phyloP scores from a whole-genome alignment of 169 alveolate genomes.

The Toxoplasma gondii region DNA sequence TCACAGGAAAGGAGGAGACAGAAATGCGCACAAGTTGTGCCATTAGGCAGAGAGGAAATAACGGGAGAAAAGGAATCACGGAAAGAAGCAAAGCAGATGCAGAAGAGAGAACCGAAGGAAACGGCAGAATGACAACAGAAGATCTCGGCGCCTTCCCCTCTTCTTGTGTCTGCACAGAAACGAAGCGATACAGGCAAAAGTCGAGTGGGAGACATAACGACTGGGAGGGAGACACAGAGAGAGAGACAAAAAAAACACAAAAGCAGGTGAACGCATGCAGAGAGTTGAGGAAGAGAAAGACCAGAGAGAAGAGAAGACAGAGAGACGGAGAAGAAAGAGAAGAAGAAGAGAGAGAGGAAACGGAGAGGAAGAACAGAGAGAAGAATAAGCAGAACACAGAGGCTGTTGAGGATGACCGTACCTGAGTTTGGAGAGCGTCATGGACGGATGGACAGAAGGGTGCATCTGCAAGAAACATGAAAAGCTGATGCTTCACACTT shows the following conservation, averaged over 20 bases:
- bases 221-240: no score
- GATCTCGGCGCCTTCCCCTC: no score
- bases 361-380: no score
- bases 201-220: no score
- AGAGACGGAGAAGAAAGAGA: no score
- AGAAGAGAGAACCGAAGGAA: not conserved
- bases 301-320: not conserved
- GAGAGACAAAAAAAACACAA: not conserved
- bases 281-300: not conserved
- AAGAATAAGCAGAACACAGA: no score
- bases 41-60: no score
- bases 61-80: no score
- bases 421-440: slow-evolving; percentile 64
- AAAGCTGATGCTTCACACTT: not conserved
- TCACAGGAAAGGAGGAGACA: not conserved
- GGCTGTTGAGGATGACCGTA: not conserved
- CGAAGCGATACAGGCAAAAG: not conserved
- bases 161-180: no score
- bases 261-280: not conserved
- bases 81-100: not conserved
- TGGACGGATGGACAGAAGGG: slow-evolving; percentile 38
- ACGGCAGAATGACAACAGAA: no score
- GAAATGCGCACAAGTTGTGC: not conserved
- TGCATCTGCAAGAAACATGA: slow-evolving; percentile 26
- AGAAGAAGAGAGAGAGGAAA: no score